These are phyloP conservation scores for Cladophialophora psammophila DNA, from an alignment of 2,329 filamentous ascomycete genomes.

Conservation along the genomic window DNA sequence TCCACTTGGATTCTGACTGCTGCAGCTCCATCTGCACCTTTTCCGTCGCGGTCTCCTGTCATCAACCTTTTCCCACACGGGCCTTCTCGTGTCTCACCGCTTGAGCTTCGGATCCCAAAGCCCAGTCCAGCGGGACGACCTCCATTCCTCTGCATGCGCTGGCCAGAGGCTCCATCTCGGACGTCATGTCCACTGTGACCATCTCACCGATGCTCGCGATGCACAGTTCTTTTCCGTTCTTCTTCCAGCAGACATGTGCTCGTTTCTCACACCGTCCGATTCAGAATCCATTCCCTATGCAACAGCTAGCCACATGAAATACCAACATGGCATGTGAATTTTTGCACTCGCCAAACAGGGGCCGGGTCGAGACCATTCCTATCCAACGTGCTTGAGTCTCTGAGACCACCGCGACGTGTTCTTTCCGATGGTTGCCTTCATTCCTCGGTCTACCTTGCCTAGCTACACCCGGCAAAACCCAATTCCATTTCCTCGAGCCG, in stretches of 20 bases:
- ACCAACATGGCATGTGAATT: constrained; percentile 14
- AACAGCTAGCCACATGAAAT: background rate
- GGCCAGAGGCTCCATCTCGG: constrained; percentile 23
- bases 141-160: constrained; percentile 29
- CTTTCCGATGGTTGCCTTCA: background rate
- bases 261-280: constrained; percentile 2
- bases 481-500: background rate
- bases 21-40: constrained; percentile 18
- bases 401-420: background rate
- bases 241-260: constrained; percentile 24
- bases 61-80: constrained; percentile 6
- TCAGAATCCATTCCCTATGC: background rate
- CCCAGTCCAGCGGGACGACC: constrained; percentile 10
- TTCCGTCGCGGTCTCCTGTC: constrained; percentile 5
- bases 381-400: background rate
- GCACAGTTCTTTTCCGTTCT: constrained; percentile 6
- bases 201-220: constrained; percentile 19
- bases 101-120: constrained; percentile 7
- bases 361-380: background rate
- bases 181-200: background rate
- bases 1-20: constrained; percentile 5
- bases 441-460: constrained; percentile 12
- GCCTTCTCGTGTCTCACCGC: constrained; percentile 19
- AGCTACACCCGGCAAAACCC: constrained; percentile 4
- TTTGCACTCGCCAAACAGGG: background rate